Percentiles rank a stretch among this genome's conserved stretches.
phyloP scores from a whole-genome alignment of 768 basidiomycete genomes.

The Rhodotorula paludigena region DNA sequence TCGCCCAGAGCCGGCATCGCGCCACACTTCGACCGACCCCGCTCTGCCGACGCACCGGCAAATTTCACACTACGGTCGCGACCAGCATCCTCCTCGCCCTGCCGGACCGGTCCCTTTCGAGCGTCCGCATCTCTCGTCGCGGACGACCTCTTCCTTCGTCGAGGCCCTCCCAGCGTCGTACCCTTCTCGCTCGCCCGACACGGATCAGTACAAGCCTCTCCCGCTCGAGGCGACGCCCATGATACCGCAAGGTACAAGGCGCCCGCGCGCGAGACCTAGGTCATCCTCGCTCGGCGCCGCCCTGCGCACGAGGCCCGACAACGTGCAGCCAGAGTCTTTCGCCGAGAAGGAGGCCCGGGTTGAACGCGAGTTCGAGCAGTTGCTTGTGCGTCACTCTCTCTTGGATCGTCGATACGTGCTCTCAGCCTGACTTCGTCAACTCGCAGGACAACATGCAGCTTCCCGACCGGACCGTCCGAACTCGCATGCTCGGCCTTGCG shows the following conservation, averaged over 20 bases:
- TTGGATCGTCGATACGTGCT: not conserved
- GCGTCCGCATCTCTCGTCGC: not conserved
- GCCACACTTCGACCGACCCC: not conserved
- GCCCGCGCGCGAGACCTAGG: not conserved
- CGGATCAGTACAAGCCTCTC: conserved; percentile 8
- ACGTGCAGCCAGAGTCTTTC: not conserved
- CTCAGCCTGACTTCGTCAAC: not conserved
- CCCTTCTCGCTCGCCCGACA: not conserved
- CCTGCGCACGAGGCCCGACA: not conserved
- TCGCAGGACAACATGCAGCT: conserved; percentile 81
- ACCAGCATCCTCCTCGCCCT: not conserved
- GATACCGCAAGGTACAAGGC: not conserved
- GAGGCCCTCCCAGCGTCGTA: conserved; percentile 6
- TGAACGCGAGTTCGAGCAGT: conserved; percentile 69
- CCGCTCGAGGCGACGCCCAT: conserved; percentile 1
- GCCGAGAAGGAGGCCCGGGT: conserved; percentile 50
- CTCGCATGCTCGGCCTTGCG: conserved; percentile 75
- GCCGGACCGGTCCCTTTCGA: not conserved
- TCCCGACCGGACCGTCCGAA: conserved; percentile 62
- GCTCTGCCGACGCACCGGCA: not conserved
- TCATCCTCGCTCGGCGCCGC: conserved; percentile 12
- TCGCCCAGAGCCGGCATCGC: not conserved
- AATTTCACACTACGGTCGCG: not conserved
- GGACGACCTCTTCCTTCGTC: conserved; percentile 8
- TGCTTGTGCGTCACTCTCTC: conserved; percentile 58